Conservation (phyloP, 208 protist genomes). For the Leishmania tarentolae region DNA sequence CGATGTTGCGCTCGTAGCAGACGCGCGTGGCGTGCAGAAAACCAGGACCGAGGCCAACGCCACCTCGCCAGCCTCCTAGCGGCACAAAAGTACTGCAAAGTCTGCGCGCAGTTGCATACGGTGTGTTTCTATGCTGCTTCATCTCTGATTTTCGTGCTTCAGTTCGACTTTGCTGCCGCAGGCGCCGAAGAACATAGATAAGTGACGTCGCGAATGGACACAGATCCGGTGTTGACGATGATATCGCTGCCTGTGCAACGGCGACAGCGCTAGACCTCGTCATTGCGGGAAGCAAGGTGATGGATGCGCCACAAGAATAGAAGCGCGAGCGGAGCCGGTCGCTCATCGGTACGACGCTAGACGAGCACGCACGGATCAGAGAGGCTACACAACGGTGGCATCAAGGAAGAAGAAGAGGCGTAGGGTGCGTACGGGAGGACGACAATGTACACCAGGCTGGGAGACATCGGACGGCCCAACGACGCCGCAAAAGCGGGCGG, state of each 20-base stretch:
- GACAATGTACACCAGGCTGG: neutral
- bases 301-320: neutral
- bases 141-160: neutral
- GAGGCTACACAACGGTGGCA: neutral
- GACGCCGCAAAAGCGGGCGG: neutral
- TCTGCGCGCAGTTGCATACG: too few species aligned
- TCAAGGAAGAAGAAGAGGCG: neutral
- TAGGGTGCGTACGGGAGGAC: neutral
- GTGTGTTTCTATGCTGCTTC: neutral
- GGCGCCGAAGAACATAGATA: too few species aligned
- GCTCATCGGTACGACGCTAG: neutral
- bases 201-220: neutral
- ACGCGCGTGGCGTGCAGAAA: constrained; percentile 18
- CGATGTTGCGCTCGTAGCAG: constrained; percentile 51
- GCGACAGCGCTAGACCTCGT: neutral
- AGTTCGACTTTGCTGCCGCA: neutral
- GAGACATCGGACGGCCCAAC: neutral
- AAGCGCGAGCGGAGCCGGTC: neutral
- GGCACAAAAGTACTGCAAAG: neutral
- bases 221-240: neutral
- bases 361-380: neutral
- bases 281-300: neutral
- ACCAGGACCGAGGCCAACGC: neutral
- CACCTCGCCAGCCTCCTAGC: neutral
- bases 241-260: neutral